These are phyloP conservation scores for Discostella pseudostelligera DNA, from an alignment of 108 stramenopile species.

Conservation along the genomic window DNA sequence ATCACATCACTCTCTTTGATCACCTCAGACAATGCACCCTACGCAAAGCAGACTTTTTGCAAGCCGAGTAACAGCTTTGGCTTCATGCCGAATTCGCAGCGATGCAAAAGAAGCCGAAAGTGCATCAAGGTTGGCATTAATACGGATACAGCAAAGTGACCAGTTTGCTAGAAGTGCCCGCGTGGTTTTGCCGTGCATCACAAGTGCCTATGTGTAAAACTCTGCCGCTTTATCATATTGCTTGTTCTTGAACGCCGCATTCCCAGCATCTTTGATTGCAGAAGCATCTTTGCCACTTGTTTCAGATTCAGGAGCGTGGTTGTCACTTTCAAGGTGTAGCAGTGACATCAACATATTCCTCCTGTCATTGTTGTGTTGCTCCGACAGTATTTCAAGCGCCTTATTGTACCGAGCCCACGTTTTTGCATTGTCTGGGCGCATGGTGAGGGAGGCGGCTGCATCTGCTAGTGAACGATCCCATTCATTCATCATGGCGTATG, in stretches of 20 bases:
- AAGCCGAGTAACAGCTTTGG: not conserved
- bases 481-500: constrained; percentile 5
- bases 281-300: not conserved
- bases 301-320: not conserved
- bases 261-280: not conserved
- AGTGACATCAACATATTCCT: not conserved
- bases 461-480: not conserved
- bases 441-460: constrained; percentile 16
- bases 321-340: not conserved
- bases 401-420: constrained; percentile 6
- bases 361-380: too few species aligned
- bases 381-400: not conserved
- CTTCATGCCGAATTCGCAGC: not conserved
- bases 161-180: not conserved
- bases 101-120: not conserved
- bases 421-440: not conserved
- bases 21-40: not conserved
- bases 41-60: not conserved
- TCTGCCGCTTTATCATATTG: not conserved
- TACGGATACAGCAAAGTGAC: not conserved
- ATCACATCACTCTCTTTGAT: not conserved
- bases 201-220: not conserved
- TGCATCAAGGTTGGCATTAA: not conserved
- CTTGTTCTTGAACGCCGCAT: not conserved
- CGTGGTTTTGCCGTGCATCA: not conserved